Evolutionary conservation across 2,329 filamentous ascomycete species (phyloP), one percentile per base, ranked within the genome.

Genomic region (Colletotrichum falcatum): DNA sequence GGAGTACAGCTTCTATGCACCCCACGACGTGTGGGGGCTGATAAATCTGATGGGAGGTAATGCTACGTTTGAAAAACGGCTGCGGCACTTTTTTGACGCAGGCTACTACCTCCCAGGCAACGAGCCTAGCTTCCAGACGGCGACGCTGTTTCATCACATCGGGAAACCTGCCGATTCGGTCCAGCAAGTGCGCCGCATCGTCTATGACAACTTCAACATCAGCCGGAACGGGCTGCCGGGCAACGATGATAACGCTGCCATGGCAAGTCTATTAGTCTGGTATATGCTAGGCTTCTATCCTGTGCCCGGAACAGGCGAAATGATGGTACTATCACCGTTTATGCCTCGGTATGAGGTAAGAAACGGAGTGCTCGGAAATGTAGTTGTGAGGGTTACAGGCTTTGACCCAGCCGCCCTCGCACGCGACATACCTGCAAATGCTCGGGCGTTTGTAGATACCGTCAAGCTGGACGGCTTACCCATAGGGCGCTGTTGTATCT

Each of bases 71-170:
- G 63, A 44, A 11, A 26, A 53, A 0, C 54, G 63, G 6, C 9
- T 65, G 12, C 63, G 23, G 20, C 63, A 39, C 26, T 65, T 65
- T 39, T 66, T 61, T 12, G 64, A 61, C 1, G 44, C 20, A 26
- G 64, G 56, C 0, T 66, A 66, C 1, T 66, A 61, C 7, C 64
- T 66, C 23, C 64, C 64, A 1, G 64, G 64, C 20, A 66, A 61
- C 2, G 56, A 66, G 58, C 64, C 64, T 6, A 61, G 48, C 48
- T 66, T 66, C 48, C 64, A 66, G 35, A 66, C 64, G 39, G 48
- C 64, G 0, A 48, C 58, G 3, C 48, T 66, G 0, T 66, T 62
- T 1, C 56, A 61, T 4, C 39, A 66, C 5, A 23, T 66, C 1
- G 64, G 49, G 0, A 66, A 48, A 11, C 64, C 64, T 12, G 64